Evolutionary conservation across 768 basidiomycete species (phyloP), one percentile per base, ranked within the genome.

Genomic region (Favolaschia claudopus): DNA sequence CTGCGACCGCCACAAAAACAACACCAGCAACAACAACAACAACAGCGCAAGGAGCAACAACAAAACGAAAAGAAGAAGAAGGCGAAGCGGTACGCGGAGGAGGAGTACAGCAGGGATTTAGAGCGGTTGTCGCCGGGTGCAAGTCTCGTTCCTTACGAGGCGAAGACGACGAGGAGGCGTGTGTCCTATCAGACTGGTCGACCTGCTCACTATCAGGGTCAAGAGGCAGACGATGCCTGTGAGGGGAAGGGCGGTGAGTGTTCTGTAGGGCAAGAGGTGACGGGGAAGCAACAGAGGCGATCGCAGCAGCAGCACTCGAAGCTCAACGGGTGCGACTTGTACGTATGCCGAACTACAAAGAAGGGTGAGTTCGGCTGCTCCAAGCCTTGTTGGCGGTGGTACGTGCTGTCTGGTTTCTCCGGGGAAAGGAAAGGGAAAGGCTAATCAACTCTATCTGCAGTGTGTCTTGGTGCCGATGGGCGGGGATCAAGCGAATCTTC

Each of bases 381-480:
- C 13, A 76, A 74, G 65, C 84, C 84, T 34, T 85, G 83, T 64
- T 83, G 82, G 79, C 69, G 83, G 45, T 85, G 70, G 71, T 69
- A 54, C 59, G 55, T 55, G 32, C 24, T 14, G n/a, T n/a, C n/a
- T n/a, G n/a, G n/a, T n/a, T n/a, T n/a, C n/a, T n/a, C n/a, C n/a
- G n/a, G n/a, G n/a, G n/a, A n/a, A n/a, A n/a, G n/a, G n/a, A n/a
- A n/a, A n/a, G n/a, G n/a, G n/a, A n/a, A n/a, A n/a, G n/a, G n/a
- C n/a, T n/a, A n/a, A n/a, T n/a, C n/a, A n/a, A n/a, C n/a, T 29
- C 34, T n/a, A 10, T 43, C 39, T 8, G n/a, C 37, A 70, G 84
- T 51, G 50, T 85, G 25, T 77, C 80, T 56, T 85, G 82, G 82
- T 85, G 81, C 63, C 69, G 72, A 32, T 85, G 83, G 83, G 81